A percentile compares a stretch with the other conserved stretches of the same genome.
Evolutionary conservation across 257 asterid species (phyloP).

Genomic region (Solanum etuberosum): DNA sequence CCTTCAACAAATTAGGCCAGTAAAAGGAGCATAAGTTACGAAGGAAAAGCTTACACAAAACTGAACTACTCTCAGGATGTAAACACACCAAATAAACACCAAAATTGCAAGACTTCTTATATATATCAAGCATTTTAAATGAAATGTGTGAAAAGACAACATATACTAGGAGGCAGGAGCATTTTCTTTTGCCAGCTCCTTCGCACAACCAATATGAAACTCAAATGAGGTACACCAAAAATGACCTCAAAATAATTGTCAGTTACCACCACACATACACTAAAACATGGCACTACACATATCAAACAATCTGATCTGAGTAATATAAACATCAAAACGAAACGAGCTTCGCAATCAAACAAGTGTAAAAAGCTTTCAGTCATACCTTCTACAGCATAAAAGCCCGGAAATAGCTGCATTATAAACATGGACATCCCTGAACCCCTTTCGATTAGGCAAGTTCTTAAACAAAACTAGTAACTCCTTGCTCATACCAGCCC

Average conservation of each 20-base stretch:
- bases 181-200: neutral
- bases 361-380: neutral
- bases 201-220: neutral
- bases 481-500: constrained; percentile 55
- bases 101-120: neutral
- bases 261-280: neutral
- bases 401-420: constrained; percentile 83
- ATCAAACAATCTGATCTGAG: neutral
- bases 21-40: neutral
- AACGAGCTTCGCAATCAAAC: neutral
- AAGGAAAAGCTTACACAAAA: neutral
- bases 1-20: constrained; percentile 21
- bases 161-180: neutral
- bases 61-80: neutral
- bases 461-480: constrained; percentile 52
- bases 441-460: constrained; percentile 43
- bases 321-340: neutral
- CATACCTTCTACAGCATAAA: constrained; percentile 54
- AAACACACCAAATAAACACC: neutral
- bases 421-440: constrained; percentile 64
- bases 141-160: neutral
- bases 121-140: neutral
- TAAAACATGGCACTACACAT: neutral
- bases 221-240: neutral
- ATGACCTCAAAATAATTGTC: neutral